Percentiles rank a stretch among this genome's conserved stretches.
Evolutionary conservation across 1,284 basidiomycete genomes (phyloP).

Genomic region (Sphagnurus paluster): DNA sequence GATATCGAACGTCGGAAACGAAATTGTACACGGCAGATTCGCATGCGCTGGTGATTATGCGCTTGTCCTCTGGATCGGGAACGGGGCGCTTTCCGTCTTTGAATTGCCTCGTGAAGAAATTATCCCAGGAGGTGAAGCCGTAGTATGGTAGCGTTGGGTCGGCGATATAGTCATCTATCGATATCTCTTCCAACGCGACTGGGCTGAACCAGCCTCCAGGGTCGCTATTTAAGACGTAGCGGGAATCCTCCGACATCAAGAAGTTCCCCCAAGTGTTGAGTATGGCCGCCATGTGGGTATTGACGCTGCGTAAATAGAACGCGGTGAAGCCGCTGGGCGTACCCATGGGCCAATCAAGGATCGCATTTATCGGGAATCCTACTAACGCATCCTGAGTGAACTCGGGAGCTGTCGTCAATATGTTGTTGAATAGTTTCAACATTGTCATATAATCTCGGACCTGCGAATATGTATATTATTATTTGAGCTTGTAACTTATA

Average conservation of each 20-base stretch:
- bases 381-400: constrained; percentile 38
- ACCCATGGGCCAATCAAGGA: constrained; percentile 50
- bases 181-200: constrained; percentile 31
- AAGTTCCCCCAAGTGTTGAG: constrained; percentile 49
- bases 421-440: constrained; percentile 41
- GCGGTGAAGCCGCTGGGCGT: constrained; percentile 44
- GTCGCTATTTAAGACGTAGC: constrained; percentile 35
- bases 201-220: constrained; percentile 46
- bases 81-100: constrained; percentile 40
- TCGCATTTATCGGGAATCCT: constrained; percentile 43
- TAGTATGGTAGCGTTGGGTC: constrained; percentile 36
- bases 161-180: constrained; percentile 36
- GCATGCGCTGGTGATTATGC: constrained; percentile 44
- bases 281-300: constrained; percentile 34
- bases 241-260: constrained; percentile 43
- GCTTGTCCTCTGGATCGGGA: constrained; percentile 32
- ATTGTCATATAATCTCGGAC: constrained; percentile 45
- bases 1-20: constrained; percentile 22
- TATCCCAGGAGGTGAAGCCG: constrained; percentile 54
- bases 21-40: constrained; percentile 43
- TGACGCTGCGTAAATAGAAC: constrained; percentile 44
- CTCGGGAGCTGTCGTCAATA: constrained; percentile 39
- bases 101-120: constrained; percentile 52
- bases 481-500: constrained; percentile 2
- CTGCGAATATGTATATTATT: no score